phyloP scores from a whole-genome alignment of 345 rosid genomes.

The Heritiera littoralis region DNA sequence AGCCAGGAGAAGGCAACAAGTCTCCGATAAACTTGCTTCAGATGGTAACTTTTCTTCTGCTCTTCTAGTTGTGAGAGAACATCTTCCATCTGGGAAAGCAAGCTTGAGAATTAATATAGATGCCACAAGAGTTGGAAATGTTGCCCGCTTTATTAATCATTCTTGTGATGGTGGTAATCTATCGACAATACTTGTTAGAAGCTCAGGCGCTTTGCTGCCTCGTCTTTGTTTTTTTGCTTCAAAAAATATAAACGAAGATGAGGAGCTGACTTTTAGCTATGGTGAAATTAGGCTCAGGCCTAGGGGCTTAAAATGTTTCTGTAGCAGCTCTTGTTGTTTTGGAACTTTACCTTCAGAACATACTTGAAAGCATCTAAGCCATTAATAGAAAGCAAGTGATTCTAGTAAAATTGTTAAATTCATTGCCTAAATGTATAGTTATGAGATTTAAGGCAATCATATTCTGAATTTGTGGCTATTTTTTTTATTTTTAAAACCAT shows the following conservation, averaged over 20 bases:
- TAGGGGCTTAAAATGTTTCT: constrained; percentile 60
- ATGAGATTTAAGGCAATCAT: background rate
- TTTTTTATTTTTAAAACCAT: background rate
- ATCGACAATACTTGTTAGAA: constrained; percentile 57
- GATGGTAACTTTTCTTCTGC: constrained; percentile 49
- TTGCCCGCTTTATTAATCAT: constrained; percentile 84
- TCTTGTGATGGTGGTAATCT: constrained; percentile 91
- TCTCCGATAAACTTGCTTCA: constrained; percentile 59
- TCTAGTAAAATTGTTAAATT: background rate
- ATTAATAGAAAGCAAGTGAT: background rate
- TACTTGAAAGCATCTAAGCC: constrained; percentile 40
- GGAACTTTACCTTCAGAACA: constrained; percentile 76
- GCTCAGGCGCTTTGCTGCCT: constrained; percentile 64
- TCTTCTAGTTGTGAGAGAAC: constrained; percentile 86
- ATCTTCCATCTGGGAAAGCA: constrained; percentile 84
- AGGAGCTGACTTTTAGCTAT: constrained; percentile 81
- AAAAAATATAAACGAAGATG: constrained; percentile 56
- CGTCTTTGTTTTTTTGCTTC: constrained; percentile 85
- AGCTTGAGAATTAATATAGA: constrained; percentile 85
- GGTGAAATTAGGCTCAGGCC: constrained; percentile 57
- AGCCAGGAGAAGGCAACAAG: constrained; percentile 65
- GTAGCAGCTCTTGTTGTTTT: constrained; percentile 67
- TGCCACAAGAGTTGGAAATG: constrained; percentile 75
- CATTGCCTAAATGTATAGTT: background rate
- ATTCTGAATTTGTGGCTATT: background rate